Evolutionary conservation across 1,284 basidiomycete genomes (phyloP), one percentile per base, ranked within the genome.

Genomic region (Sanguinoderma infundibulare): DNA sequence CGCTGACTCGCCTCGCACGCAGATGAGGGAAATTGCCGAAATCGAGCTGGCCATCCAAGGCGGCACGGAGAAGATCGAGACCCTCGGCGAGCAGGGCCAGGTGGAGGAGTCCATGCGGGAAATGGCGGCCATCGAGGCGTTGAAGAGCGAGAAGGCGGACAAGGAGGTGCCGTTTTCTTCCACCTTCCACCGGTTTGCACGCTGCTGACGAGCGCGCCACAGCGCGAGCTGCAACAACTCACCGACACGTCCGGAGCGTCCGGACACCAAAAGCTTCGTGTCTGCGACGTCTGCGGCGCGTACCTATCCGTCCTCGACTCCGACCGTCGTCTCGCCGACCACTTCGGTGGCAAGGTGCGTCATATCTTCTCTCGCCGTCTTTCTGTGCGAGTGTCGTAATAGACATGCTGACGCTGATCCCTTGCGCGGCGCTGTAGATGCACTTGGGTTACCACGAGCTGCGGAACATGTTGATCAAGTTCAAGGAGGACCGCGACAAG

Each of bases 1-100:
- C 39, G 38, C 39, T 57, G 24, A 55, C 32, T 3, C 22, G 14
- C 14, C n/a, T n/a, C n/a, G n/a, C n/a, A n/a, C 39, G 22, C 69
- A 95, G 93, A 99, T 99, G 96, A 87, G 96, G 69, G 98, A 99
- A 85, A 98, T 99, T 78, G 95, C 94, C 62, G 98, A 99, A 81
- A 98, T 99, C 73, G 97, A 99, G 81, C 81, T 98, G 66, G 96
- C 98, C 59, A 98, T 98, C 73, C 96, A 98, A 78, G 96, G 95
- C 67, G 96, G 96, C 51, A 99, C 97, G 58, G 94, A 96, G 75
- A 98, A 98, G 82, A 98, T 99, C 70, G 98, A 99, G 80, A 85
- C 88, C 36, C 82, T 99, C 32, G 98, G 95, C 89, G 96, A 98
- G 77, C 92, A 96, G 76, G 98, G 98, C 26, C 95, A 97, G 78